Conservation (phyloP, 2,329 filamentous ascomycete species). For the Apiospora hydei region DNA sequence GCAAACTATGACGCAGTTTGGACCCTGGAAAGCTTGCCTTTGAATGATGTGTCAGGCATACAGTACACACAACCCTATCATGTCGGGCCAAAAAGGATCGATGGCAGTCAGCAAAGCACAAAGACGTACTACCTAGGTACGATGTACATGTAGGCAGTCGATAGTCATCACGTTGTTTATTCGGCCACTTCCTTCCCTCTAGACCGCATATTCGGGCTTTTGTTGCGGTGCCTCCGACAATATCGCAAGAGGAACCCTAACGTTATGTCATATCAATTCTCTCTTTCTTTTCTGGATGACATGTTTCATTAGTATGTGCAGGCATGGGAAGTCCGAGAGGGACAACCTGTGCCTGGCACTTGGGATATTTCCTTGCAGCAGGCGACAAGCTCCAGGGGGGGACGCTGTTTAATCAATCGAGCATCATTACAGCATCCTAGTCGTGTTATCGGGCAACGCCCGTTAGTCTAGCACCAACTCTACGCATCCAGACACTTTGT, state of each 20-base stretch:
- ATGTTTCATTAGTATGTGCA: neutral
- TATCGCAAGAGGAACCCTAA: neutral
- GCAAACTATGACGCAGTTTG: conserved; percentile 22
- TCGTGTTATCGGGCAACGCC: neutral
- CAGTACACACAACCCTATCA: conserved; percentile 3
- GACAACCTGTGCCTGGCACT: neutral
- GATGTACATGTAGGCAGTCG: neutral
- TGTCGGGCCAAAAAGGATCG: neutral
- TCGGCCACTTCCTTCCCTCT: neutral
- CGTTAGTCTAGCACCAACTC: neutral
- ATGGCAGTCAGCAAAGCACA: conserved; percentile 6
- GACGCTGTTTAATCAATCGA: neutral
- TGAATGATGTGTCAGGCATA: conserved; percentile 9
- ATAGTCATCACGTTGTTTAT: neutral
- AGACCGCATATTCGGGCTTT: neutral
- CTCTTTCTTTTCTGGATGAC: neutral
- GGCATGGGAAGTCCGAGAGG: neutral
- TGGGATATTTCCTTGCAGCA: neutral
- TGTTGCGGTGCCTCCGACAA: neutral
- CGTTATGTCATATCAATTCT: neutral
- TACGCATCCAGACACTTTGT: neutral
- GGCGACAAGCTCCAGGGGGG: neutral
- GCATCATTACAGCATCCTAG: neutral
- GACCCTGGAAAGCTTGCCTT: conserved; percentile 21
- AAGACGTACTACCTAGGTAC: neutral